Conservation (phyloP, 2,329 filamentous ascomycete species). For the Claviceps cyperi region DNA sequence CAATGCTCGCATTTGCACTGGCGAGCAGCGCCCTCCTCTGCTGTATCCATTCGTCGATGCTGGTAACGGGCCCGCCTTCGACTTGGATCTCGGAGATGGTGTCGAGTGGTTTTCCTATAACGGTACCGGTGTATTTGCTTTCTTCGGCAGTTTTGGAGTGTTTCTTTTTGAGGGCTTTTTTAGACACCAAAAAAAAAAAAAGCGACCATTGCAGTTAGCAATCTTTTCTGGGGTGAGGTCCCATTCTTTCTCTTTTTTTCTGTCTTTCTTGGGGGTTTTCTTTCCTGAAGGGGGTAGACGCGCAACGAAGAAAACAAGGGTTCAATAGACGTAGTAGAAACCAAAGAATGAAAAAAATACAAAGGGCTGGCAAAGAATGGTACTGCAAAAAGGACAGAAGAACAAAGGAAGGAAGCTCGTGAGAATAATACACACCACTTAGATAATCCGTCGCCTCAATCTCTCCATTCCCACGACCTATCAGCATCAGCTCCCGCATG, state of each 20-base stretch:
- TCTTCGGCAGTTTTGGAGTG: slow-evolving; percentile 83
- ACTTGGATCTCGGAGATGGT: slow-evolving; percentile 53
- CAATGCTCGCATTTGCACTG: neutral
- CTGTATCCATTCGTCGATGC: slow-evolving; percentile 23
- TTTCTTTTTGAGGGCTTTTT: slow-evolving; percentile 69
- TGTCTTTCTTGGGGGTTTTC: too few relatives aligned
- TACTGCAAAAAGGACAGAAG: neutral
- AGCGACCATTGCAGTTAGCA: neutral
- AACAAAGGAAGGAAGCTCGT: neutral
- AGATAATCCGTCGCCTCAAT: slow-evolving; percentile 55
- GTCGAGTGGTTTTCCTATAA: slow-evolving; percentile 62
- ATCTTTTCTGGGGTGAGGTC: too few relatives aligned
- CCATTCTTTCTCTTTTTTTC: too few relatives aligned
- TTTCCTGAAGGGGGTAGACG: too few relatives aligned
- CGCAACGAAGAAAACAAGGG: too few relatives aligned
- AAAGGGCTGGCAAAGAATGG: too few relatives aligned
- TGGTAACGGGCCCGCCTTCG: slow-evolving; percentile 49
- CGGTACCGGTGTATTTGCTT: slow-evolving; percentile 69
- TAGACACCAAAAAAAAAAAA: too few relatives aligned
- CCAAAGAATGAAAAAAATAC: too few relatives aligned
- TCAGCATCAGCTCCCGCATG: slow-evolving; percentile 67
- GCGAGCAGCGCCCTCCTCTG: slow-evolving; percentile 12
- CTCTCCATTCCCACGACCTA: slow-evolving; percentile 59
- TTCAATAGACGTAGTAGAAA: too few relatives aligned
- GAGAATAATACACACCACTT: slow-evolving; percentile 30